Percentiles rank a stretch among this genome's conserved stretches.
phyloP scores from a whole-genome alignment of 2,329 filamentous ascomycete genomes.

The Xylaria sp. region DNA sequence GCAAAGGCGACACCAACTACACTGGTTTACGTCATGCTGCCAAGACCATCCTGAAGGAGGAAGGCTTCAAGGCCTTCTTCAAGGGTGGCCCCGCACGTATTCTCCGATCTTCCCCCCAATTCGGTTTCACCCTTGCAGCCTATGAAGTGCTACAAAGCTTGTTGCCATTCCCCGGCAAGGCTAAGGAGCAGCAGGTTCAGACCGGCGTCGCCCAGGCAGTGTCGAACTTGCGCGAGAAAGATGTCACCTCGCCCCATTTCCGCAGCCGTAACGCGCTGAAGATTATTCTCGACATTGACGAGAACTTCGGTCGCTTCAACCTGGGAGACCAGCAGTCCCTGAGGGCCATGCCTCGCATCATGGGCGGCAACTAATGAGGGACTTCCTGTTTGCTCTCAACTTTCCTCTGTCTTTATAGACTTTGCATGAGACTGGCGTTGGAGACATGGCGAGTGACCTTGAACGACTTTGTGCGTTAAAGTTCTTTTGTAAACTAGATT shows the following conservation, averaged over 20 bases:
- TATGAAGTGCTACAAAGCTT: conserved; percentile 85
- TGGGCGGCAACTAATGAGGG: conserved; percentile 36
- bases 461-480: conserved; percentile 19
- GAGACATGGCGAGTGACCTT: conserved; percentile 22
- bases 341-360: conserved; percentile 47
- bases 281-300: conserved; percentile 89
- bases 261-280: conserved; percentile 85
- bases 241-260: conserved; percentile 46
- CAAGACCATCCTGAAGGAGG: conserved; percentile 75
- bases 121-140: conserved; percentile 92
- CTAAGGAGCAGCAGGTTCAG: conserved; percentile 46
- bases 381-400: not conserved
- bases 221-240: conserved; percentile 58
- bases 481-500: conserved; percentile 19
- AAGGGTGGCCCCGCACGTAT: conserved; percentile 96
- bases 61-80: conserved; percentile 96
- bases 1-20: conserved; percentile 89
- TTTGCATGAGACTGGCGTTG: conserved; percentile 30
- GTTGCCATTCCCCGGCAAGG: conserved; percentile 69
- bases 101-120: conserved; percentile 89
- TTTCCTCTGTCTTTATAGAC: conserved; percentile 23
- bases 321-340: conserved; percentile 50
- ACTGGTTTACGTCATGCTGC: conserved; percentile 83
- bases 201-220: conserved; percentile 58
- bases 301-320: conserved; percentile 78